phyloP scores from a whole-genome alignment of 2,329 filamentous ascomycete genomes.

The Cladosporium sphaerospermum region DNA sequence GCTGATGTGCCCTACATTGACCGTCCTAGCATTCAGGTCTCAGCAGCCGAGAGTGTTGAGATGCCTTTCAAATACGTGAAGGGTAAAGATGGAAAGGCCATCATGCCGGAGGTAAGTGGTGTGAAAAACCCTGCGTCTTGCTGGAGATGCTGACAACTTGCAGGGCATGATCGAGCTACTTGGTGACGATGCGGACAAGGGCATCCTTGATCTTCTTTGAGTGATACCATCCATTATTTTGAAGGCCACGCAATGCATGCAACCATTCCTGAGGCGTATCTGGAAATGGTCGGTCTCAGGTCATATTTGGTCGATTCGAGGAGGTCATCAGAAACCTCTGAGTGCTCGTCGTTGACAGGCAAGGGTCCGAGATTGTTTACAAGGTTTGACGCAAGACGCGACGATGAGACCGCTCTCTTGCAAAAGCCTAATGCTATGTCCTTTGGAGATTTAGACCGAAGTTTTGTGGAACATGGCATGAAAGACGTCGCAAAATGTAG shows the following conservation, averaged over 20 bases:
- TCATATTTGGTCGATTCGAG: too few relatives aligned
- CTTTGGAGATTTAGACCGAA: too few relatives aligned
- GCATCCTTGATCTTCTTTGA: slow-evolving; percentile 76
- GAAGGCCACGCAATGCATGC: neutral
- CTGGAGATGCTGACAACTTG: slow-evolving; percentile 17
- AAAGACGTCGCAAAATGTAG: too few relatives aligned
- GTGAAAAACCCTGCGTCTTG: neutral
- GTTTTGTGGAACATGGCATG: too few relatives aligned
- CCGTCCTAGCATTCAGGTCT: slow-evolving; percentile 82
- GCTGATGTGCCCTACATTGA: slow-evolving; percentile 77
- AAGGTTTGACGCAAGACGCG: too few relatives aligned
- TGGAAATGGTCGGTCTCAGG: too few relatives aligned
- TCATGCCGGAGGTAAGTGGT: slow-evolving; percentile 75
- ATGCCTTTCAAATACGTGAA: slow-evolving; percentile 98
- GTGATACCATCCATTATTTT: neutral
- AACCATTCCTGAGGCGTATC: too few relatives aligned
- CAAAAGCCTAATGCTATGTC: too few relatives aligned
- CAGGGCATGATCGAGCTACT: slow-evolving; percentile 95
- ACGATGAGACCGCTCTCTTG: too few relatives aligned
- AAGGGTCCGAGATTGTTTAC: too few relatives aligned
- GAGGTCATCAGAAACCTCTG: too few relatives aligned
- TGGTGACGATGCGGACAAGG: slow-evolving; percentile 87
- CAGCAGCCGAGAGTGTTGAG: slow-evolving; percentile 77
- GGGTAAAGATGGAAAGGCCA: slow-evolving; percentile 62
- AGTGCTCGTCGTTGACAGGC: too few relatives aligned